These are phyloP conservation scores for Trichoderma koningiopsis DNA, from an alignment of 2,329 filamentous ascomycete genomes.

Conservation along the genomic window DNA sequence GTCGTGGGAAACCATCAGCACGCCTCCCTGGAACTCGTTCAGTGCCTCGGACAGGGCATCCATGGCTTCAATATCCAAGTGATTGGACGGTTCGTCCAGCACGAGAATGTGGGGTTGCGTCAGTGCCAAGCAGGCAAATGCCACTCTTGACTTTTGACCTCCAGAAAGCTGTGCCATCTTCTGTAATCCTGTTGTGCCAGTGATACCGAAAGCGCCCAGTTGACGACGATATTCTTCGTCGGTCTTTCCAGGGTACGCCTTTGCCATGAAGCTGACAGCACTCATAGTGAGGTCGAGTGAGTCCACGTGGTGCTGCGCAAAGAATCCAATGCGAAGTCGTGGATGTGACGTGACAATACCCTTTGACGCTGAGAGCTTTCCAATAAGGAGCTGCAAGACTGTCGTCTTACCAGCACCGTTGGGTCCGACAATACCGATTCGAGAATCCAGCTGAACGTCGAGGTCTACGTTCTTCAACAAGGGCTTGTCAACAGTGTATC, in stretches of 20 bases:
- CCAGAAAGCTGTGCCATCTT: slow-evolving; percentile 94
- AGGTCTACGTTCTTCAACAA: slow-evolving; percentile 86
- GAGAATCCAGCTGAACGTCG: slow-evolving; percentile 95
- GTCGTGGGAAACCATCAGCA: slow-evolving; percentile 98
- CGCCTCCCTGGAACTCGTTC: slow-evolving; percentile 85
- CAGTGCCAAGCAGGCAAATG: slow-evolving; percentile 93
- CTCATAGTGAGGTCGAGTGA: slow-evolving; percentile 86
- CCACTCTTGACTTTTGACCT: slow-evolving; percentile 97
- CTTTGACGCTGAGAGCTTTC: slow-evolving; percentile 72
- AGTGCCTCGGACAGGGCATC: slow-evolving; percentile 87
- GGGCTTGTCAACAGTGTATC: slow-evolving; percentile 77
- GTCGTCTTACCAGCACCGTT: slow-evolving; percentile 99
- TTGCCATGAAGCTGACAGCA: slow-evolving; percentile 95
- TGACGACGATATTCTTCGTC: slow-evolving; percentile 97
- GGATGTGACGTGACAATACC: slow-evolving; percentile 89
- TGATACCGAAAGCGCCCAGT: slow-evolving; percentile 85
- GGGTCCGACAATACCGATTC: slow-evolving; percentile 98
- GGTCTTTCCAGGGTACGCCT: slow-evolving; percentile 82
- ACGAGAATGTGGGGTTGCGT: slow-evolving; percentile 96
- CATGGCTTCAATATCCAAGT: slow-evolving; percentile 99
- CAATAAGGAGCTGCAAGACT: slow-evolving; percentile 94
- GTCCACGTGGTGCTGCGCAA: slow-evolving; percentile 98
- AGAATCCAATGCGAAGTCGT: slow-evolving; percentile 89
- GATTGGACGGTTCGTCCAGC: slow-evolving; percentile 97
- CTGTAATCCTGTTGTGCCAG: slow-evolving; percentile 93